Evolutionary conservation across 2,329 filamentous ascomycete genomes (phyloP), one percentile per base, ranked within the genome.

Genomic region (Plectosphaerella cucumerina): DNA sequence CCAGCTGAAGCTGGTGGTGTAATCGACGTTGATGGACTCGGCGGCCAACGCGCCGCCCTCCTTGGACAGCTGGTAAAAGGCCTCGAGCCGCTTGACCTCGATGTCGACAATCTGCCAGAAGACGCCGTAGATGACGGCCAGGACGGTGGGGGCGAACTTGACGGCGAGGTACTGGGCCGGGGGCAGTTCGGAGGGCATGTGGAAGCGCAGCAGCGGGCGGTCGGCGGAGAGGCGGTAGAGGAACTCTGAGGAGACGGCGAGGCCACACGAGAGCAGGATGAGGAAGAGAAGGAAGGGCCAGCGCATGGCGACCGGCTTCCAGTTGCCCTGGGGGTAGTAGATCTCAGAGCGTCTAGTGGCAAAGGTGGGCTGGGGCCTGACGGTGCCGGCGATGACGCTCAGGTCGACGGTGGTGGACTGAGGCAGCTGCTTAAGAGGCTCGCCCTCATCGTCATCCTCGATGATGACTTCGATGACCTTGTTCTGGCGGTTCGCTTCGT

Each of bases 21-120:
- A 90, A 64, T 89, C 85, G 54, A 88, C 85, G 56, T 89, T 90
- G 60, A 90, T 78, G 0, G 84, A 87, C 61, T 83, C 79, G 37
- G 78, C 78, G 0, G 84, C 84, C 18, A 84, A 66, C 1, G 84
- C 82, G 14, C 84, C 84, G 3, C 74, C 75, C 3, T 75, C 70
- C 55, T 75, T 81, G 3, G 82, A 85, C 47, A 87, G 70, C 62
- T 87, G 84, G 56, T 85, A 84, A 58, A 81, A 87, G 0, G 84
- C 79, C 62, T 87, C 84, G 23, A 86, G 66, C n/a, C 84, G 76
- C 60, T 80, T 82, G 3, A 87, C 81, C 57, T 86, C 83, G 53
- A 84, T 82, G 63, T 86, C 83, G 35, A 78, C 81, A 12, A 84
- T 73, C 64, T 86, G 82, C 83, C 83, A 87, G 37, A 86, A 62